Evolutionary conservation across 805 yeast species (phyloP).

Genomic region (Starmera quercuum): DNA sequence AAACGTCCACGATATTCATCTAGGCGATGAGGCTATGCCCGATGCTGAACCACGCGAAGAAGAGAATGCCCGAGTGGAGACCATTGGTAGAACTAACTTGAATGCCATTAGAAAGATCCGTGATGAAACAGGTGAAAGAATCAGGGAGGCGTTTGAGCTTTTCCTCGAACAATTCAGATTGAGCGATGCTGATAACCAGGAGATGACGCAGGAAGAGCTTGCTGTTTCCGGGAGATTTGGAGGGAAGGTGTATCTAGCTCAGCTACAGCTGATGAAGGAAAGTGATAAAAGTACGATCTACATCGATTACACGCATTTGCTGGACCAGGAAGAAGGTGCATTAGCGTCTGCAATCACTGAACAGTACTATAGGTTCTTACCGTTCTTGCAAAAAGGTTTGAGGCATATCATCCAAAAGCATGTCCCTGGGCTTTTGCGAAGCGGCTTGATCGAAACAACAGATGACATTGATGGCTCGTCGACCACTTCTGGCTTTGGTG

Average conservation of each 20-base stretch:
- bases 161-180: constrained; percentile 64
- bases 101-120: constrained; percentile 76
- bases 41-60: constrained; percentile 4
- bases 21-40: neutral
- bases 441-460: constrained; percentile 27
- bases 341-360: constrained; percentile 84
- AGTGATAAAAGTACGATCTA: constrained; percentile 73
- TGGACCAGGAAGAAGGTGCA: constrained; percentile 73
- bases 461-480: constrained; percentile 26
- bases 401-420: constrained; percentile 62
- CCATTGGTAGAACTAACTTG: constrained; percentile 47
- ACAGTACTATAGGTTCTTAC: constrained; percentile 88
- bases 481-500: constrained; percentile 36
- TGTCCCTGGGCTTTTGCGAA: constrained; percentile 63
- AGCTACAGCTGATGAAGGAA: constrained; percentile 71
- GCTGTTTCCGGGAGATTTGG: constrained; percentile 31
- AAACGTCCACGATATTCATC: neutral
- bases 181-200: constrained; percentile 25
- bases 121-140: constrained; percentile 91
- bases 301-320: constrained; percentile 76
- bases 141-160: constrained; percentile 81
- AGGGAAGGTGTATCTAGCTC: constrained; percentile 66
- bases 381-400: constrained; percentile 72
- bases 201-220: constrained; percentile 21
- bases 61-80: constrained; percentile 13